Conservation (phyloP, 2,329 filamentous ascomycete genomes). For the Phyllosticta citriasiana region DNA sequence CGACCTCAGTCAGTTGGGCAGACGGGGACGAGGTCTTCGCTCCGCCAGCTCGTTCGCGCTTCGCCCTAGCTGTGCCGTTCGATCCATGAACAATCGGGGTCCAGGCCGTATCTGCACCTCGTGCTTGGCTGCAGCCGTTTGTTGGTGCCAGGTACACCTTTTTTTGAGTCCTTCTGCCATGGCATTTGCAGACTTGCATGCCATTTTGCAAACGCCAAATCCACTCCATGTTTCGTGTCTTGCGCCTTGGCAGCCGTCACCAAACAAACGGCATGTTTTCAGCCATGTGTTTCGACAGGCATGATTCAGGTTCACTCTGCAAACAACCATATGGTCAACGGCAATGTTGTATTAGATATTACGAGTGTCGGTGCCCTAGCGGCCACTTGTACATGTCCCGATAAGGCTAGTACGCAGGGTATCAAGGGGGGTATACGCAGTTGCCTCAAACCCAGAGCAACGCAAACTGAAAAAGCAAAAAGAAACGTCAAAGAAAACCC, state of each 20-base stretch:
- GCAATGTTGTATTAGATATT: conserved; percentile 11
- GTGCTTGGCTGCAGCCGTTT: not conserved
- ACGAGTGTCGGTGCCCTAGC: conserved; percentile 11
- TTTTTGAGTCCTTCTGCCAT: not conserved
- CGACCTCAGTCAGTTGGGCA: not conserved
- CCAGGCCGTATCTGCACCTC: not conserved
- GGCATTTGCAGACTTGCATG: not conserved
- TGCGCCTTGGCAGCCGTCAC: not conserved
- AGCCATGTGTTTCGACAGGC: not conserved
- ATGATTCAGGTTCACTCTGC: not conserved
- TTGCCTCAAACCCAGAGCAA: conserved; percentile 21
- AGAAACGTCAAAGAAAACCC: conserved; percentile 3
- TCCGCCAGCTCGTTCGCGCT: not conserved
- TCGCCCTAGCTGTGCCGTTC: not conserved
- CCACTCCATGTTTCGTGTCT: not conserved
- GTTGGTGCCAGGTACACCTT: conserved; percentile 1
- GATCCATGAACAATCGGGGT: not conserved
- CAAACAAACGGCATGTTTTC: not conserved
- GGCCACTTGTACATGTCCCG: conserved; percentile 11
- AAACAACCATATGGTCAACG: not conserved
- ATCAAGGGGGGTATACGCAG: conserved; percentile 12
- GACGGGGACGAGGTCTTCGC: not conserved
- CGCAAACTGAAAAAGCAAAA: conserved; percentile 21
- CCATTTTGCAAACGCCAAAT: not conserved
- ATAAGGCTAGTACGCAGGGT: conserved; percentile 12